Base-by-base conservation (phyloP, 495 filamentous ascomycete species). In the Lophiotrema nucula region DNA sequence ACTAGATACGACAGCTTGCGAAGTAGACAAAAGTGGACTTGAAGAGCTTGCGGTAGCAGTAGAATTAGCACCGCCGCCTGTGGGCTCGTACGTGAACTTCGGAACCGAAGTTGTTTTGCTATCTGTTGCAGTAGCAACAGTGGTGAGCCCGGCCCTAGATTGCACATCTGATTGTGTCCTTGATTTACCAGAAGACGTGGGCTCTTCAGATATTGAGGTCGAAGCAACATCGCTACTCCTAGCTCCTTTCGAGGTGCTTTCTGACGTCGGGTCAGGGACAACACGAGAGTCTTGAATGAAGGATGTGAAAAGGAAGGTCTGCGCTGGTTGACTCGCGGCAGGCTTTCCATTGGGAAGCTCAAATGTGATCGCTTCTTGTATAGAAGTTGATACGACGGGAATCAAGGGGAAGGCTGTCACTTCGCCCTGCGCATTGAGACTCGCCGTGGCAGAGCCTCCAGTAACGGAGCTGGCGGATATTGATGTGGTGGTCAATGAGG, bases 391-490 rank as follows among this genome's bases (percentile, higher is more conserved):
- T 8, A 26, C 26, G 45, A 15, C 26, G 45, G 45, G 45, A 27
- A n/a, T 48, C 45, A 31, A 8, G 22, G 23, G 12, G 18, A 48
- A 8, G 8, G 31, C 31, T 15, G 31, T 35, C 8, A 35, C 15
- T 15, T 35, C 31, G 8, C 31, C 31, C 15, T 35, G 8, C 8
- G 31, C 31, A 35, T 35, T 35, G 31, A 35, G 8, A 15, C 8
- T 35, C 8, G 31, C 31, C 31, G 31, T 35, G 31, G 31, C 8
- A 8, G 15, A 35, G 31, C 8, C 8, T 19, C 6, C 39, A 21
- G 39, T 22, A 47, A 26, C 23, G 23, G 43, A 22, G 16, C 28
- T 33, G 25, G 59, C 39, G 11, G 59, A 39, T 22, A 24, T n/a
- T 27, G 33, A 46, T 26, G 25, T 25, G 39, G 18, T 46, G 31